These are phyloP conservation scores for Fusarium guadeloupense DNA, from an alignment of 2,329 filamentous ascomycete species.

Conservation along the genomic window DNA sequence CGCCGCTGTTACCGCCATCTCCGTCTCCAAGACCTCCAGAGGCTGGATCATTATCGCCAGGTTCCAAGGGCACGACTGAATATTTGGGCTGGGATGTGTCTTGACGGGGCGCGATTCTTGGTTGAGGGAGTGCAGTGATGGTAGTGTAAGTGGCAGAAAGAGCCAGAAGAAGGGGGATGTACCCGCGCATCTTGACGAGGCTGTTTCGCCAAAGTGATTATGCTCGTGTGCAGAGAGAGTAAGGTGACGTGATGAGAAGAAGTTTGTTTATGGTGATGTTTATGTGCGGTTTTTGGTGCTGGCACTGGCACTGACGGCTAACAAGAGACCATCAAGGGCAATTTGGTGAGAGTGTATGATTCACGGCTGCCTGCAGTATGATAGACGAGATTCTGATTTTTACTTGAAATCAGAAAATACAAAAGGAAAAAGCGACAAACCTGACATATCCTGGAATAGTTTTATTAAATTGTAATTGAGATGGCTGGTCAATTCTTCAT, in stretches of 20 bases:
- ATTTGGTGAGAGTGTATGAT: conserved; percentile 6
- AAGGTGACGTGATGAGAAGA: not conserved
- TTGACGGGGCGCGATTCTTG: conserved; percentile 38
- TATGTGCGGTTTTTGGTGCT: conserved; percentile 6
- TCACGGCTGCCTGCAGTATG: conserved; percentile 9
- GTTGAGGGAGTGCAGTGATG: conserved; percentile 44
- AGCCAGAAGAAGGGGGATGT: conserved; percentile 43
- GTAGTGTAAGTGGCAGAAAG: conserved; percentile 44
- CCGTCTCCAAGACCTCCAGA: conserved; percentile 34
- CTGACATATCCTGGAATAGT: conserved; percentile 26
- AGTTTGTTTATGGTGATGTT: not conserved
- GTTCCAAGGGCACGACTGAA: conserved; percentile 53
- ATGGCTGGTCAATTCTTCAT: conserved; percentile 39
- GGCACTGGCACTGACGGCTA: conserved; percentile 28
- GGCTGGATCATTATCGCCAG: conserved; percentile 39
- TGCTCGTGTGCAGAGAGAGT: not conserved
- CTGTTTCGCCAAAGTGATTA: conserved; percentile 16
- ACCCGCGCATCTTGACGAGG: conserved; percentile 45
- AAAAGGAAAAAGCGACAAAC: conserved; percentile 4
- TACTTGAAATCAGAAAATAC: conserved; percentile 23
- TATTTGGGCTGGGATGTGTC: conserved; percentile 46
- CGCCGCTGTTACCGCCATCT: conserved; percentile 24
- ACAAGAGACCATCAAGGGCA: conserved; percentile 17
- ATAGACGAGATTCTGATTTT: conserved; percentile 12
- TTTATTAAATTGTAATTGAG: conserved; percentile 41